These are phyloP conservation scores for Diutina catenulata DNA, from an alignment of 1,139 yeast species.

Conservation along the genomic window DNA sequence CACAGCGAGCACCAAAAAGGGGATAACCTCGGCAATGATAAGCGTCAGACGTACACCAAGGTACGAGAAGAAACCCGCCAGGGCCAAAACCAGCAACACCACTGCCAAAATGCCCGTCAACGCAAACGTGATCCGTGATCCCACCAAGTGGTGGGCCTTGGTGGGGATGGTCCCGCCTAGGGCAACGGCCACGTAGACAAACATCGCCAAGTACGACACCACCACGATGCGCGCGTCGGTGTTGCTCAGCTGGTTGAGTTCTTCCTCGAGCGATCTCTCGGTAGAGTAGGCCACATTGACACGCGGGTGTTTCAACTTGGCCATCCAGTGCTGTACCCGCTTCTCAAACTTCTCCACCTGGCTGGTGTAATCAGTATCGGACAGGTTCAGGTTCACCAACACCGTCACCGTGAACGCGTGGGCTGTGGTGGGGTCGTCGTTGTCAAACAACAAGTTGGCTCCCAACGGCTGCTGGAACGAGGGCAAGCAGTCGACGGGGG, in stretches of 20 bases:
- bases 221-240: constrained; percentile 65
- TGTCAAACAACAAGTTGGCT: constrained; percentile 49
- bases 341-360: constrained; percentile 56
- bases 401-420: constrained; percentile 69
- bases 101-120: constrained; percentile 74
- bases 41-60: constrained; percentile 75
- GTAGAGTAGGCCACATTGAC: constrained; percentile 65
- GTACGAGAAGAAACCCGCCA: constrained; percentile 72
- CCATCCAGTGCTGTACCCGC: constrained; percentile 43
- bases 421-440: constrained; percentile 41
- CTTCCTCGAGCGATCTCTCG: constrained; percentile 74
- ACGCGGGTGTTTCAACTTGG: constrained; percentile 33
- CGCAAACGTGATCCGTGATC: constrained; percentile 67
- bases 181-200: constrained; percentile 52
- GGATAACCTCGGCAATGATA: constrained; percentile 93
- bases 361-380: constrained; percentile 22
- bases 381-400: constrained; percentile 38
- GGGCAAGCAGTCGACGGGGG: constrained; percentile 88
- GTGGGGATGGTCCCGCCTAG: constrained; percentile 46
- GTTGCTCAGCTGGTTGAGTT: constrained; percentile 68
- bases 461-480: constrained; percentile 83
- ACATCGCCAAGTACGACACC: constrained; percentile 79
- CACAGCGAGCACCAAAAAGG: constrained; percentile 84
- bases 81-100: constrained; percentile 61
- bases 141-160: constrained; percentile 26